These are phyloP conservation scores for Diaporthe helianthi DNA, from an alignment of 2,329 filamentous ascomycete genomes.

Conservation along the genomic window DNA sequence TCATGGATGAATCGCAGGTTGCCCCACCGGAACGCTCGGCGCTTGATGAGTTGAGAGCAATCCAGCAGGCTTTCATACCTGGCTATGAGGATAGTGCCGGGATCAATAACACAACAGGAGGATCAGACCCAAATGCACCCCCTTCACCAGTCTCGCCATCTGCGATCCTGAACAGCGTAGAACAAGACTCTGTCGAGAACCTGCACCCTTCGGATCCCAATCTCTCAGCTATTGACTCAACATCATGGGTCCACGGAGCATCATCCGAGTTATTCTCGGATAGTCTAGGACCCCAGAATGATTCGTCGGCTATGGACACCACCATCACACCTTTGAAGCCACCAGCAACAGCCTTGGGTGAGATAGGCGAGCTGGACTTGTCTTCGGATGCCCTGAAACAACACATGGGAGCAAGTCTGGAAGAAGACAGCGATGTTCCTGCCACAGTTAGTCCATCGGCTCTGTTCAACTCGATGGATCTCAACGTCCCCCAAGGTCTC, in stretches of 20 bases:
- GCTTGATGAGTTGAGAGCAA: conserved; percentile 26
- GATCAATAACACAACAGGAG: background rate
- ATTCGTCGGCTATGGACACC: conserved; percentile 16
- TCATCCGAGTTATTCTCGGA: conserved; percentile 9
- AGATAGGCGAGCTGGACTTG: conserved; percentile 20
- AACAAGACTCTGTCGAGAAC: conserved; percentile 29
- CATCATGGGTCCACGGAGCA: conserved; percentile 27
- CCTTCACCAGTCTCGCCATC: conserved; percentile 32
- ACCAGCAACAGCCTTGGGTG: conserved; percentile 17
- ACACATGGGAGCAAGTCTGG: conserved; percentile 5
- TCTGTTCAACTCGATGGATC: conserved; percentile 19
- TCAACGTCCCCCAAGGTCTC: conserved; percentile 1
- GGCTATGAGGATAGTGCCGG: background rate
- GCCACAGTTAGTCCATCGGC: conserved; percentile 33
- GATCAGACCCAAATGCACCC: conserved; percentile 2
- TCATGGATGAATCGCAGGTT: conserved; percentile 30
- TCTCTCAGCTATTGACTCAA: background rate
- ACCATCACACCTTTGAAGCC: conserved; percentile 21
- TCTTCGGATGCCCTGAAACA: conserved; percentile 7
- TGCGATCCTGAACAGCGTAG: conserved; percentile 33
- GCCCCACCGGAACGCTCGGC: conserved; percentile 16
- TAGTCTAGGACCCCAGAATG: conserved; percentile 21
- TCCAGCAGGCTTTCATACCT: conserved; percentile 29
- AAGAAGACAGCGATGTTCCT: conserved; percentile 9
- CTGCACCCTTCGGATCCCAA: background rate